These are phyloP conservation scores for Toxoplasma gondii DNA, from an alignment of 169 alveolate species.

Conservation along the genomic window DNA sequence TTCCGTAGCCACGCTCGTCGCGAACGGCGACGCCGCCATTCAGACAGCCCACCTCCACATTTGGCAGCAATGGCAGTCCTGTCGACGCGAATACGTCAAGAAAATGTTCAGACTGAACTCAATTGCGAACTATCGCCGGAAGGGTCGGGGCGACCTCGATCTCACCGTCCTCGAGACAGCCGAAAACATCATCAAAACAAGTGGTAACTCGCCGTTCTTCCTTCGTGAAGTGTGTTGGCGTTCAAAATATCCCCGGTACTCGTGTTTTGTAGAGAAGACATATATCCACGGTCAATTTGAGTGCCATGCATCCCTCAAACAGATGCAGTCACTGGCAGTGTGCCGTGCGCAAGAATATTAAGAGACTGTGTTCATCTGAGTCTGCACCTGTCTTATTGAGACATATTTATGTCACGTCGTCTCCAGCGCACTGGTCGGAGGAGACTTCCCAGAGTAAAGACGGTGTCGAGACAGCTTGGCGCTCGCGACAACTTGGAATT, in stretches of 20 bases:
- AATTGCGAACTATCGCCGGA: constrained; percentile 46
- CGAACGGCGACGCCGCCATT: constrained; percentile 26
- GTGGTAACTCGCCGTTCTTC: constrained; percentile 21
- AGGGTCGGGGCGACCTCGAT: constrained; percentile 39
- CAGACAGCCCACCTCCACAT: constrained; percentile 35
- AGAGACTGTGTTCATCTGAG: no score
- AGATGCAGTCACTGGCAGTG: no score
- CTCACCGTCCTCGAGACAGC: constrained; percentile 47
- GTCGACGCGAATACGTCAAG: constrained; percentile 45
- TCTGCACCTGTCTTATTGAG: no score
- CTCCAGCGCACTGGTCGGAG: not conserved
- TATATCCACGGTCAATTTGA: no score
- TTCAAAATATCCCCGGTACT: not conserved
- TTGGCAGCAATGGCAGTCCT: constrained; percentile 57
- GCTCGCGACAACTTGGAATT: no score
- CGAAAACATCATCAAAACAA: constrained; percentile 46
- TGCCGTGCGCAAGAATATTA: no score
- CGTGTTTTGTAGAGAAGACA: no score
- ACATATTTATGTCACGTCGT: no score
- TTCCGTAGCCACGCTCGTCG: constrained; percentile 56
- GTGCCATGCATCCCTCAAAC: no score
- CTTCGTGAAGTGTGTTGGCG: not conserved
- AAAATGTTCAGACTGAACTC: constrained; percentile 38
- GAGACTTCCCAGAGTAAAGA: not conserved
- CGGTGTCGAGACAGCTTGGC: no score